Evolutionary conservation across 2,329 filamentous ascomycete genomes (phyloP).

Genomic region (Macrophomina pseudophaseolina): DNA sequence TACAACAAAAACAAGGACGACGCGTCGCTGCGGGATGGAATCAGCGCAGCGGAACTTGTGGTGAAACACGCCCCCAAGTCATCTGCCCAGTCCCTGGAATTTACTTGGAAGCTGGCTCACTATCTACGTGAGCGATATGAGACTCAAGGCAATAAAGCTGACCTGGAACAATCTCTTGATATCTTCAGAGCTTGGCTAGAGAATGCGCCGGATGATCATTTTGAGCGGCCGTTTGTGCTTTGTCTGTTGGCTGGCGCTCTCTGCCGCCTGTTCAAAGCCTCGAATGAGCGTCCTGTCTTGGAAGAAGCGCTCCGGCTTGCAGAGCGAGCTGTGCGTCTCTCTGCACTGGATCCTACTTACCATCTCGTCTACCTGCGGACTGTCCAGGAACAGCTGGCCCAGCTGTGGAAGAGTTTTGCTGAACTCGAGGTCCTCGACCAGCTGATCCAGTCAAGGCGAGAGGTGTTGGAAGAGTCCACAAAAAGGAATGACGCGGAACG

Average conservation of each 20-base stretch:
- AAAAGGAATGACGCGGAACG: background rate
- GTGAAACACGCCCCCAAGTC: too few relatives aligned
- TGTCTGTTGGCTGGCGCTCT: background rate
- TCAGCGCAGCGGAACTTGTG: too few relatives aligned
- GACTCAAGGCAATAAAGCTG: background rate
- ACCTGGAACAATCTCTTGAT: background rate
- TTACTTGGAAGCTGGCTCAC: too few relatives aligned
- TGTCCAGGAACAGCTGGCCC: background rate
- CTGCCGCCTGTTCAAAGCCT: background rate
- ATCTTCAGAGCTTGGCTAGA: background rate
- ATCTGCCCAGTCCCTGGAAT: too few relatives aligned
- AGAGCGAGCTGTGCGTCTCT: background rate
- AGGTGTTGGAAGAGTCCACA: constrained; percentile 3
- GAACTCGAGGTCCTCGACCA: background rate
- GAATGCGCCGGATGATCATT: background rate
- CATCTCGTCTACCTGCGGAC: constrained; percentile 1
- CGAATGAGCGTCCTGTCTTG: background rate
- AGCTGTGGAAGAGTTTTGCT: background rate
- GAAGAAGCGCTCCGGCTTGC: constrained; percentile 20
- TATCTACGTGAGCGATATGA: too few relatives aligned
- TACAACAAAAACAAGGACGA: too few relatives aligned
- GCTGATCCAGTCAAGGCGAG: background rate
- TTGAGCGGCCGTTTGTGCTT: background rate
- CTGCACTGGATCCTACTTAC: constrained; percentile 1
- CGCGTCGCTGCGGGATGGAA: too few relatives aligned